A percentile compares a stretch with the other conserved stretches of the same genome.
Evolutionary conservation across 2,329 filamentous ascomycete genomes (phyloP).

Genomic region (Chaetomiaceae sp.): DNA sequence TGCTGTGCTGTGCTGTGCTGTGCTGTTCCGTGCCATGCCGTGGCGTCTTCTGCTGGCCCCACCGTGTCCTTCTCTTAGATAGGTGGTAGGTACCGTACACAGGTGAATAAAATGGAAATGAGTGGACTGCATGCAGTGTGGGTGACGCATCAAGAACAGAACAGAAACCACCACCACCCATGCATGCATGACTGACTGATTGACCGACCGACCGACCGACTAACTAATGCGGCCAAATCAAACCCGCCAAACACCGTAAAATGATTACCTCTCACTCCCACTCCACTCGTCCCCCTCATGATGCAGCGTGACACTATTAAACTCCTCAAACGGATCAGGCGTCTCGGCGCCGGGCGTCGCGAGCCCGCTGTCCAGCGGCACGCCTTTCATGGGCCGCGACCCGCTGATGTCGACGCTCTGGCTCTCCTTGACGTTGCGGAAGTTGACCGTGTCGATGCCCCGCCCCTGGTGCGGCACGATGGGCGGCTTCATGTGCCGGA

Average conservation of each 20-base stretch:
- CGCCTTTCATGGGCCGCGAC: conserved; percentile 61
- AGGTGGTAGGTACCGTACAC: too few relatives aligned
- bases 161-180: background rate
- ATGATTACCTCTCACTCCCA: conserved; percentile 21
- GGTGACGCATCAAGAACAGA: background rate
- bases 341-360: conserved; percentile 76
- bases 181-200: background rate
- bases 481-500: conserved; percentile 95
- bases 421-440: conserved; percentile 96
- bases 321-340: conserved; percentile 92
- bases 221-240: background rate
- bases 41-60: too few relatives aligned
- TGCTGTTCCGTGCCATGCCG: too few relatives aligned
- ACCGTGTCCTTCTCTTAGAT: too few relatives aligned
- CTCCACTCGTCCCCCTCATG: conserved; percentile 81
- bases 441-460: conserved; percentile 92
- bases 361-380: conserved; percentile 80
- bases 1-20: too few relatives aligned
- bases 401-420: conserved; percentile 83
- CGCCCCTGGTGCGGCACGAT: conserved; percentile 90
- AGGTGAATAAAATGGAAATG: too few relatives aligned
- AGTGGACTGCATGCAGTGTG: conserved; percentile 1
- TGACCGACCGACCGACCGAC: too few relatives aligned
- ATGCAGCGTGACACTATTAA: conserved; percentile 96
- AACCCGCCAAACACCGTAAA: background rate